Evolutionary conservation across 768 basidiomycete genomes (phyloP).

Genomic region (Tricholoma matsutake): DNA sequence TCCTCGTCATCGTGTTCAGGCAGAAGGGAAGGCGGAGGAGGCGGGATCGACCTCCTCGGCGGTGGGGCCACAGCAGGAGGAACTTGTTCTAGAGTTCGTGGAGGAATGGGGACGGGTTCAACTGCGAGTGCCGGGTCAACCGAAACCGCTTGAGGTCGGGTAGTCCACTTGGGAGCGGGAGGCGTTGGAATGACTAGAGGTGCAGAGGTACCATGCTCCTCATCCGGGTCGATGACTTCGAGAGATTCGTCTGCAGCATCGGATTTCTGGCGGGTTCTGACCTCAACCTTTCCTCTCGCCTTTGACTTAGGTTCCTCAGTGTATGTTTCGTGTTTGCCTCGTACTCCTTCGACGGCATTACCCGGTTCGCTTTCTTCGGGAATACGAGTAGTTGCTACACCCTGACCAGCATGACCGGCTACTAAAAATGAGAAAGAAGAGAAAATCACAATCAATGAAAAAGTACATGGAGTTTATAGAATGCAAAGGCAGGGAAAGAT

Average conservation of each 20-base stretch:
- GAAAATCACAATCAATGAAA: conserved; percentile 27
- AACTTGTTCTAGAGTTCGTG: conserved; percentile 4
- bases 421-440: conserved; percentile 11
- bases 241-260: conserved; percentile 4
- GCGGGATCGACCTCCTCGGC: conserved; percentile 10
- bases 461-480: conserved; percentile 14
- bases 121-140: conserved; percentile 8
- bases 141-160: conserved; percentile 11
- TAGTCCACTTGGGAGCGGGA: conserved; percentile 9
- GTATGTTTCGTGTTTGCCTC: background rate
- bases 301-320: conserved; percentile 12
- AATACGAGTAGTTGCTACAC: conserved; percentile 5
- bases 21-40: conserved; percentile 24
- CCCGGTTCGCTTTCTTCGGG: conserved; percentile 8
- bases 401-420: conserved; percentile 14
- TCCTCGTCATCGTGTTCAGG: conserved; percentile 27
- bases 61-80: conserved; percentile 6
- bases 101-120: conserved; percentile 5
- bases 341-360: conserved; percentile 7
- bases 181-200: conserved; percentile 15
- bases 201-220: conserved; percentile 8
- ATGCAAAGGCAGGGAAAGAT: conserved; percentile 12
- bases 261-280: conserved; percentile 2
- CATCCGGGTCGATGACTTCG: background rate
- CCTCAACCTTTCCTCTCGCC: background rate